These are phyloP conservation scores for Rhizophora apiculata DNA, from an alignment of 345 rosid genomes.

Conservation along the genomic window DNA sequence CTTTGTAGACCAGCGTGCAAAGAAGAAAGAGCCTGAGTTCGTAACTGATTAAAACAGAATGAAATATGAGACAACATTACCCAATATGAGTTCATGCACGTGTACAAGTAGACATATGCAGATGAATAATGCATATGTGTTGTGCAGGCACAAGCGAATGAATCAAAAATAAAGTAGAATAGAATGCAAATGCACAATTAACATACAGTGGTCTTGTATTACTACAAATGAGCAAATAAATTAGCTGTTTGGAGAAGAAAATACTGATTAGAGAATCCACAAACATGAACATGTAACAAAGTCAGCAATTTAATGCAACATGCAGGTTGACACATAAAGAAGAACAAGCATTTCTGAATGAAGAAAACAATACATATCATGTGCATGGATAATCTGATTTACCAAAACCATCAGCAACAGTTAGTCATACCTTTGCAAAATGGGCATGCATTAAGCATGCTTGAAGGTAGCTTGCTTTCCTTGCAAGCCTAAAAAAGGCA, in stretches of 20 bases:
- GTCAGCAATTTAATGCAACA: too few relatives aligned
- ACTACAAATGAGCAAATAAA: too few relatives aligned
- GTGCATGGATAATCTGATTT: not conserved
- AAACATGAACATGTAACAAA: too few relatives aligned
- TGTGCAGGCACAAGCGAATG: slow-evolving; percentile 3
- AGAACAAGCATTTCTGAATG: too few relatives aligned
- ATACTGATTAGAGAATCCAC: too few relatives aligned
- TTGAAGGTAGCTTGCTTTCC: slow-evolving; percentile 90
- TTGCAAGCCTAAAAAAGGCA: slow-evolving; percentile 86
- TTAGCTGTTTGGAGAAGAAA: too few relatives aligned
- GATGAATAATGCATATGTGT: not conserved
- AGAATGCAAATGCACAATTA: slow-evolving; percentile 15
- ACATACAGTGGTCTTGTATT: not conserved
- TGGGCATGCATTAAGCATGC: slow-evolving; percentile 99
- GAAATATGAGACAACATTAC: slow-evolving; percentile 9
- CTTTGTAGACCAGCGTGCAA: slow-evolving; percentile 75
- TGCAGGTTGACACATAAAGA: too few relatives aligned
- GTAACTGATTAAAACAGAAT: slow-evolving; percentile 54
- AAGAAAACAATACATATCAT: too few relatives aligned
- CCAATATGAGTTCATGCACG: not conserved
- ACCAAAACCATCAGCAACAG: slow-evolving; percentile 12
- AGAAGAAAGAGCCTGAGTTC: slow-evolving; percentile 90
- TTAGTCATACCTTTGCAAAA: slow-evolving; percentile 73
- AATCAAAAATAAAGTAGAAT: slow-evolving; percentile 12
- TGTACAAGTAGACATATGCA: not conserved